Conservation (phyloP, 2,329 filamentous ascomycete species). For the Fusarium nurragi region DNA sequence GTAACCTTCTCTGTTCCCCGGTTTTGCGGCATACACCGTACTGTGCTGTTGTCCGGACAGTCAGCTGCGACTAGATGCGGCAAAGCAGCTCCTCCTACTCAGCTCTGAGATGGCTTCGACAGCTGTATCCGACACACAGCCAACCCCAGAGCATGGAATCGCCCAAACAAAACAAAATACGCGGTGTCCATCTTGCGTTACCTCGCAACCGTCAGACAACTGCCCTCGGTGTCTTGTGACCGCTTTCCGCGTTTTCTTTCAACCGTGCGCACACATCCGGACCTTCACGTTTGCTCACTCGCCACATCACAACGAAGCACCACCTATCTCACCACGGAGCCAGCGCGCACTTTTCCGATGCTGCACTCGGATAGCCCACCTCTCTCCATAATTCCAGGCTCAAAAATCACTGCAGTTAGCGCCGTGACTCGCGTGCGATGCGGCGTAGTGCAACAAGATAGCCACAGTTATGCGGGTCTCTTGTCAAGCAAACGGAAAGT, state of each 20-base stretch:
- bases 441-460: slow-evolving; percentile 21
- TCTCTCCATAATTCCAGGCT: slow-evolving; percentile 4
- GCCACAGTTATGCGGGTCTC: slow-evolving; percentile 19
- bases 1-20: slow-evolving; percentile 21
- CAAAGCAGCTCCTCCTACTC: slow-evolving; percentile 14
- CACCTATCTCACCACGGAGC: slow-evolving; percentile 28
- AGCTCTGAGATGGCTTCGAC: slow-evolving; percentile 24
- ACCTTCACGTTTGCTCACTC: slow-evolving; percentile 21
- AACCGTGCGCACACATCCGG: slow-evolving; percentile 10
- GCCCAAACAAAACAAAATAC: slow-evolving; percentile 18
- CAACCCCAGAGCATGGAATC: slow-evolving; percentile 20
- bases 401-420: slow-evolving; percentile 20
- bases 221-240: slow-evolving; percentile 19
- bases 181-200: slow-evolving; percentile 25
- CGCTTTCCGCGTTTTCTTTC: slow-evolving; percentile 14
- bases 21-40: slow-evolving; percentile 16
- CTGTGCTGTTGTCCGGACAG: background rate
- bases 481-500: slow-evolving; percentile 4
- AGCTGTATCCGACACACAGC: slow-evolving; percentile 18
- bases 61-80: slow-evolving; percentile 5
- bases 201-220: slow-evolving; percentile 3
- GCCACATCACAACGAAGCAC: slow-evolving; percentile 44
- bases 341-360: background rate
- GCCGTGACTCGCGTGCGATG: slow-evolving; percentile 35
- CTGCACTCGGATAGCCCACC: slow-evolving; percentile 15